Evolutionary conservation across 176 grass and related monocot genomes (phyloP).

Genomic region (Cenchrus americanus): DNA sequence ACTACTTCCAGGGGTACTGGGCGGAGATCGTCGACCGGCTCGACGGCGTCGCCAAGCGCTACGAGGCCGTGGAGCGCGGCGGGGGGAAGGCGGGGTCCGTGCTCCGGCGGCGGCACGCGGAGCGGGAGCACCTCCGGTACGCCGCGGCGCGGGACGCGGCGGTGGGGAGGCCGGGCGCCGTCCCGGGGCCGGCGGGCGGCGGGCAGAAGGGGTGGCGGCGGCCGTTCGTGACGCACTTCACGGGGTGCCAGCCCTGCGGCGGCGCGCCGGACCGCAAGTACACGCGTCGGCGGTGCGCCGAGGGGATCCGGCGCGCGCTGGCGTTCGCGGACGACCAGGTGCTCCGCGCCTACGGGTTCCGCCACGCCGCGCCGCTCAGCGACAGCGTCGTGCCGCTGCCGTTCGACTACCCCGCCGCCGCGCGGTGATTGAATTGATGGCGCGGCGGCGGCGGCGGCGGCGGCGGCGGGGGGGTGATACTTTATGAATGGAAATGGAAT

Average conservation of each 20-base stretch:
- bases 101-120: constrained; percentile 64
- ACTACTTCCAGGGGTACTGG: constrained; percentile 83
- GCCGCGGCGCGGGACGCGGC: constrained; percentile 44
- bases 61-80: constrained; percentile 60
- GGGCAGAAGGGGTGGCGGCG: constrained; percentile 53
- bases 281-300: constrained; percentile 53
- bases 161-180: not conserved
- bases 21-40: constrained; percentile 58
- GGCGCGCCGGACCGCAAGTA: constrained; percentile 64
- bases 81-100: not conserved
- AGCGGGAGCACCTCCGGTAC: constrained; percentile 47
- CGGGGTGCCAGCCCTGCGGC: constrained; percentile 75
- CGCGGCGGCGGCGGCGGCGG: too few relatives aligned
- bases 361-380: constrained; percentile 48
- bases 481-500: too few relatives aligned
- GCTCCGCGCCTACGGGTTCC: constrained; percentile 71
- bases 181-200: constrained; percentile 29
- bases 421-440: too few relatives aligned
- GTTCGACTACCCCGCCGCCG: constrained; percentile 55
- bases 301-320: constrained; percentile 75
- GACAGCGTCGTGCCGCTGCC: constrained; percentile 60
- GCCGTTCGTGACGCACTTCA: constrained; percentile 81
- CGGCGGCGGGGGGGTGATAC: too few relatives aligned
- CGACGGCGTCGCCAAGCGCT: constrained; percentile 39
- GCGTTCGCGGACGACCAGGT: constrained; percentile 90